These are phyloP conservation scores for Buxus sempervirens DNA, from an alignment of 164 flowering plant species.

Conservation along the genomic window DNA sequence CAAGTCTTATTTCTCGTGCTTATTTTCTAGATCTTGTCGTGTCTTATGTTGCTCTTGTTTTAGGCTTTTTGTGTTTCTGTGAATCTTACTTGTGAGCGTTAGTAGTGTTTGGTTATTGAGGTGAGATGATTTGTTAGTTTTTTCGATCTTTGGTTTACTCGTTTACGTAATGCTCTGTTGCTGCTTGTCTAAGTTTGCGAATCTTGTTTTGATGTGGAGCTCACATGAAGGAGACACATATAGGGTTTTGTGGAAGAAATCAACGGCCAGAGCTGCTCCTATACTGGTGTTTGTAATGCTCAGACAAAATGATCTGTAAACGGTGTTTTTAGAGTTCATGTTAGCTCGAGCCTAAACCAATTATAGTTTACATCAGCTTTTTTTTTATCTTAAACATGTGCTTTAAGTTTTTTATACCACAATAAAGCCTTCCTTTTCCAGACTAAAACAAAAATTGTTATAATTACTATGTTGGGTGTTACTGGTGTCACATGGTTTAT, in stretches of 20 bases:
- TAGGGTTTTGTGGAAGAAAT: not conserved
- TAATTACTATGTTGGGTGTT: no score
- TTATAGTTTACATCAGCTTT: not conserved
- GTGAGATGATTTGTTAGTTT: no score
- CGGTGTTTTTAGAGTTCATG: not conserved
- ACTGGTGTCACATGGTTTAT: no score
- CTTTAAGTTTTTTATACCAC: no score
- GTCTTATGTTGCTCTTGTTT: not conserved
- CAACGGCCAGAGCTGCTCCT: not conserved
- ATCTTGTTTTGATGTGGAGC: not conserved
- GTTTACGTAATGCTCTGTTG: not conserved
- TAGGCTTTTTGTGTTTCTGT: not conserved
- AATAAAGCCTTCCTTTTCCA: no score
- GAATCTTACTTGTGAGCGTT: not conserved
- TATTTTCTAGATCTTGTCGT: not conserved
- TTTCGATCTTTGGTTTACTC: no score
- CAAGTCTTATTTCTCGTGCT: not conserved
- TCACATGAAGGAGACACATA: not conserved
- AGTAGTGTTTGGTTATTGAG: no score
- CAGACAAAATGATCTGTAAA: not conserved
- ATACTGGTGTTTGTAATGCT: not conserved
- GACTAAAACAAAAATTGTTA: no score
- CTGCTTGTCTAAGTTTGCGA: not conserved
- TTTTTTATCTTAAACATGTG: not conserved
- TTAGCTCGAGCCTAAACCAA: not conserved